Percentiles rank a stretch among this genome's conserved stretches.
Conservation (phyloP, 805 yeast genomes). For the Myxozyma mucilagina region DNA sequence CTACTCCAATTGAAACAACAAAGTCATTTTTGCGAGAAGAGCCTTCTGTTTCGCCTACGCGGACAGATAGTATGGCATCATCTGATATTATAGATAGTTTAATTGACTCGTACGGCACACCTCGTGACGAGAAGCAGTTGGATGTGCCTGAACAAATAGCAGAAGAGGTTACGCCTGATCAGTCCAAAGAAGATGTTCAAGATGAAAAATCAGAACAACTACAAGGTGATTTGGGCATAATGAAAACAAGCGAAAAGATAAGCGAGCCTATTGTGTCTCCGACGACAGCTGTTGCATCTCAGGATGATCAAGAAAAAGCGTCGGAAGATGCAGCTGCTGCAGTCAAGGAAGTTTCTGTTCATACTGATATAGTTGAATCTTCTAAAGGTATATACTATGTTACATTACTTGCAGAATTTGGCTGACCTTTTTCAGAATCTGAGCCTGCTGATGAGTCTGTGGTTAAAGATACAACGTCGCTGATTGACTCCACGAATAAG, state of each 20-base stretch:
- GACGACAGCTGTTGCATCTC: no score
- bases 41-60: neutral
- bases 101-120: conserved; percentile 9
- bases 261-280: neutral
- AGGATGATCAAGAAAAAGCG: no score
- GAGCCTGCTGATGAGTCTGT: neutral
- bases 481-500: no score
- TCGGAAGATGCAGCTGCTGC: no score
- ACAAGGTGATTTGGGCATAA: neutral
- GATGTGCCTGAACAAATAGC: neutral
- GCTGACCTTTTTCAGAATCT: no score
- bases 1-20: neutral
- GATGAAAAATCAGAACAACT: no score
- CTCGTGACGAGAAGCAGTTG: neutral
- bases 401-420: no score
- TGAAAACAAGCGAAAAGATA: neutral
- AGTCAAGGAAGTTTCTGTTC: no score
- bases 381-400: no score
- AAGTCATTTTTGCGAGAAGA: neutral
- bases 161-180: neutral
- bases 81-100: conserved; percentile 17
- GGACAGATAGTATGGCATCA: conserved; percentile 3
- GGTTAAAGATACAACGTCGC: neutral
- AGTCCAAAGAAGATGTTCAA: no score
- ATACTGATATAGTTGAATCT: no score